These are phyloP conservation scores for Lactifluus hygrophoroides DNA, from an alignment of 768 basidiomycete species.

Conservation along the genomic window DNA sequence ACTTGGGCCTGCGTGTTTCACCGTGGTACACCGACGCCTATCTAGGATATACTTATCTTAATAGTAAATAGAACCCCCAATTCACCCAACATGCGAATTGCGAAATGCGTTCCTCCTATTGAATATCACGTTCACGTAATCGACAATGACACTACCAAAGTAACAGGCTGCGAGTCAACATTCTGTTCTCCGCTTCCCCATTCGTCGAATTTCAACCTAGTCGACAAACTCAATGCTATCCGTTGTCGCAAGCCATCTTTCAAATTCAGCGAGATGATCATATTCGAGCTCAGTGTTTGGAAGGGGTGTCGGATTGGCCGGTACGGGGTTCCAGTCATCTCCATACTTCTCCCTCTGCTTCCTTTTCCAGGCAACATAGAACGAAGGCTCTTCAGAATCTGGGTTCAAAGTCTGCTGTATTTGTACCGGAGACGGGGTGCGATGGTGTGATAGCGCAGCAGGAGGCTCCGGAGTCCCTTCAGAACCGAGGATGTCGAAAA, in stretches of 20 bases:
- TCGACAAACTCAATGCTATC: slow-evolving; percentile 12
- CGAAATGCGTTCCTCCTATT: background rate
- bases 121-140: background rate
- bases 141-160: background rate
- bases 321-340: slow-evolving; percentile 8
- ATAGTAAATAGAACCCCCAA: background rate
- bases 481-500: slow-evolving; percentile 24
- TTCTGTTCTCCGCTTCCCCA: background rate
- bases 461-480: slow-evolving; percentile 1
- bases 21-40: background rate
- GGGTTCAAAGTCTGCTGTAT: background rate
- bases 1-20: background rate
- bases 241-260: slow-evolving; percentile 25
- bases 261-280: slow-evolving; percentile 58
- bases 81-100: too few species aligned
- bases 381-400: slow-evolving; percentile 11
- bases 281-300: slow-evolving; percentile 3
- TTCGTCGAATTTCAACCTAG: background rate
- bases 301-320: background rate
- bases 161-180: background rate
- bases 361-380: slow-evolving; percentile 9
- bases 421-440: background rate
- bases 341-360: slow-evolving; percentile 7
- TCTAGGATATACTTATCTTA: slow-evolving; percentile 1
- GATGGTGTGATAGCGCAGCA: background rate